Evolutionary conservation across 345 rosid genomes (phyloP).

Genomic region (Brassica incana): DNA sequence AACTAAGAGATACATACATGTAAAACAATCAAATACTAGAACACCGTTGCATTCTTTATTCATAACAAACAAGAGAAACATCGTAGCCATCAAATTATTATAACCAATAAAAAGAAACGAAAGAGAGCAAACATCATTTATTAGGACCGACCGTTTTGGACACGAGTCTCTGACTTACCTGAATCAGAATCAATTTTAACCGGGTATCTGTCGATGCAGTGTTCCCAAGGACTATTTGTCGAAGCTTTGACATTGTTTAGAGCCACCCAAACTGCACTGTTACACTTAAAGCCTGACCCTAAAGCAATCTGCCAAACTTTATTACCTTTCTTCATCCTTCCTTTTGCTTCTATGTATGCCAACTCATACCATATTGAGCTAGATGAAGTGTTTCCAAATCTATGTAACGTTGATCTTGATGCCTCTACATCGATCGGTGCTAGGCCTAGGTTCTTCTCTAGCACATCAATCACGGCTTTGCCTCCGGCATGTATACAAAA

Average conservation of each 20-base stretch:
- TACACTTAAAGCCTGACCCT: slow-evolving; percentile 89
- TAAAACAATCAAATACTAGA: slow-evolving; percentile 8
- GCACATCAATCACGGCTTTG: slow-evolving; percentile 82
- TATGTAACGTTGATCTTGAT: slow-evolving; percentile 79
- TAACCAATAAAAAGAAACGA: neutral
- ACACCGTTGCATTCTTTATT: slow-evolving; percentile 28
- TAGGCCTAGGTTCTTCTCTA: slow-evolving; percentile 77
- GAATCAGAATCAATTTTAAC: slow-evolving; percentile 39
- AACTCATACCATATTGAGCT: slow-evolving; percentile 91
- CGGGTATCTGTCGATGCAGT: slow-evolving; percentile 68
- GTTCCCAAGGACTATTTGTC: slow-evolving; percentile 59
- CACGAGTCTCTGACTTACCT: slow-evolving; percentile 16
- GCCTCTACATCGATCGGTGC: slow-evolving; percentile 67
- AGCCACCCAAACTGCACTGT: slow-evolving; percentile 82
- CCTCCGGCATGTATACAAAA: slow-evolving; percentile 92
- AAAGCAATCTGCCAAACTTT: slow-evolving; percentile 87
- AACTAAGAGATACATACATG: neutral
- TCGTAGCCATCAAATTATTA: slow-evolving; percentile 5
- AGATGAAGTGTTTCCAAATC: slow-evolving; percentile 87
- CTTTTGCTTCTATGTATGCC: slow-evolving; percentile 78
- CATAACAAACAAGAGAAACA: slow-evolving; percentile 22
- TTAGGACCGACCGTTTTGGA: slow-evolving; percentile 27
- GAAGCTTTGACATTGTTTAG: slow-evolving; percentile 54
- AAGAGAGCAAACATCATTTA: neutral
- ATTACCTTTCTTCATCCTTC: slow-evolving; percentile 68